Base-by-base conservation (phyloP, 2,329 filamentous ascomycete genomes). In the Ophiognomonia clavigignenti-juglandacearum region DNA sequence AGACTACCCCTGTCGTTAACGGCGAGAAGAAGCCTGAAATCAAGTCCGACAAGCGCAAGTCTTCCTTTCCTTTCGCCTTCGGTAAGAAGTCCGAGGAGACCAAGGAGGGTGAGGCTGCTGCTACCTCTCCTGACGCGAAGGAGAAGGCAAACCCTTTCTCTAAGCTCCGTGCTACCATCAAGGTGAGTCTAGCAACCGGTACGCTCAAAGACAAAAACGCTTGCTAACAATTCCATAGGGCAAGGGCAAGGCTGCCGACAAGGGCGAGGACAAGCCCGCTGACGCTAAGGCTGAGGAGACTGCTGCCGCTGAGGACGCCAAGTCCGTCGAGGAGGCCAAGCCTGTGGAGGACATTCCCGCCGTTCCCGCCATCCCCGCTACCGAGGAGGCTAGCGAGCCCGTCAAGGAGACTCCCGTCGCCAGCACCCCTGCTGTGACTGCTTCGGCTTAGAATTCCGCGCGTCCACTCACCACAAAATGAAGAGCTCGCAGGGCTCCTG, bases 41-140 rank as follows among this genome's bases (percentile, higher is more conserved):
- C 57, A 90, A 88, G 82, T 66, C 67, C 39, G 76, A 80, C 68
- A 95, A 95, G 86, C 87, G 89, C 67, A 82, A 83, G 69, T 93
- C 88, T 56, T 84, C 91, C 61, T 67, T 81, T 8, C 76, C 77
- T 40, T 95, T 95, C 69, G 82, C 81, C 59, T 83, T 82, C 61
- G 82, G 88, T 59, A 86, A 88, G 78, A 92, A 92, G 77, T 83
- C 86, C 66, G 34, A 45, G 18, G 77, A 76, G 1, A 83, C 86
- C 66, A 26, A 45, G 26, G 77, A 76, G 1, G 83, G 83, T 54
- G 83, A 86, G 62, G 44, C 40, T 4, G 23, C 40, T 4, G 23
- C 35, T 19, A 34, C 47, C 11, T 47, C 47, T 11, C 47, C 47
- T 10, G 50, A 52, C n/a, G 74, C 78, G 55, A 74, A 80, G 66